Evolutionary conservation across 176 grass and related monocot genomes (phyloP).

Genomic region (Zea luxurians): DNA sequence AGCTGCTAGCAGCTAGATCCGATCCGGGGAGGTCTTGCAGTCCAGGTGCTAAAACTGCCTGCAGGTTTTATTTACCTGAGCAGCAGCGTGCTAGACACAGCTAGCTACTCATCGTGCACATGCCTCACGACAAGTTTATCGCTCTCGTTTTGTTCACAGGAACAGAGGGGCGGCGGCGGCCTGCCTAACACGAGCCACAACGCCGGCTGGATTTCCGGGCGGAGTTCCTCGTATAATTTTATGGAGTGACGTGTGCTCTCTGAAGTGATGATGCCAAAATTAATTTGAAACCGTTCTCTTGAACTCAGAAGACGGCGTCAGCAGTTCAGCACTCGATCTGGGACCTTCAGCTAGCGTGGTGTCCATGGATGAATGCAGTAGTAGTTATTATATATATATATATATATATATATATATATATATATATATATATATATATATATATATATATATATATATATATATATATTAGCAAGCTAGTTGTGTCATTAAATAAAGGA

Average conservation of each 20-base stretch:
- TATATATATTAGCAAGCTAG: slow-evolving; percentile 2
- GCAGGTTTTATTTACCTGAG: not conserved
- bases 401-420: no score
- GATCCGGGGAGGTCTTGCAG: not conserved
- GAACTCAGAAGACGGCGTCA: slow-evolving; percentile 12
- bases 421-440: no score
- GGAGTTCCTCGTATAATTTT: slow-evolving; percentile 48
- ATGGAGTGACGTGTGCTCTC: slow-evolving; percentile 39
- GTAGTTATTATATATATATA: no score
- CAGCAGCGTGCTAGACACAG: not conserved
- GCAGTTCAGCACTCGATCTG: not conserved
- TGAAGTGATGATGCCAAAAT: not conserved
- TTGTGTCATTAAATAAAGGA: slow-evolving; percentile 38
- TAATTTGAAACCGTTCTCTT: not conserved
- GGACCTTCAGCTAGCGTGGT: not conserved
- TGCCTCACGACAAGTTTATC: slow-evolving; percentile 3
- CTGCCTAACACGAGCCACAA: slow-evolving; percentile 40
- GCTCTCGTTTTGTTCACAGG: slow-evolving; percentile 30
- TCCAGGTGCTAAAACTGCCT: not conserved
- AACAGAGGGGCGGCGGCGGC: slow-evolving; percentile 40
- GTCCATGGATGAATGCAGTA: not conserved
- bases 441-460: no score
- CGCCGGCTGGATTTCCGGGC: slow-evolving; percentile 38
- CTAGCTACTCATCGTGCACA: not conserved
- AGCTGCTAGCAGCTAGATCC: not conserved